phyloP scores from a whole-genome alignment of 2,329 filamentous ascomycete genomes.

The Colletotrichum eremochloae region DNA sequence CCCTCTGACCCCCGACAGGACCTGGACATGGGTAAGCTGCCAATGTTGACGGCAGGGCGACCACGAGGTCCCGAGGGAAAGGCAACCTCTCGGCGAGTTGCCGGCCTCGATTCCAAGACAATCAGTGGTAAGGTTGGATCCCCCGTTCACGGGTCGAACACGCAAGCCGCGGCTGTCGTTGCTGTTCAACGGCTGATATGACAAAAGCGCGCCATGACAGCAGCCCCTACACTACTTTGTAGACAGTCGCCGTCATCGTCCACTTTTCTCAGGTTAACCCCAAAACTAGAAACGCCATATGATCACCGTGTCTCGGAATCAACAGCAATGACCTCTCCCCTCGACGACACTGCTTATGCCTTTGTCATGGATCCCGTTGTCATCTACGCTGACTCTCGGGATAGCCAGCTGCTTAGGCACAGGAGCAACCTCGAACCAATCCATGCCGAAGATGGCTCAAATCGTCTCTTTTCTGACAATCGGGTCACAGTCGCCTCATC shows the following conservation, averaged over 20 bases:
- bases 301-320: neutral
- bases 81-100: conserved; percentile 9
- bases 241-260: conserved; percentile 11
- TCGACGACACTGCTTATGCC: neutral
- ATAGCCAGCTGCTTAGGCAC: neutral
- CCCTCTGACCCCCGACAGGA: neutral
- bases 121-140: neutral
- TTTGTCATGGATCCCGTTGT: neutral
- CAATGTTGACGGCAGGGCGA: neutral
- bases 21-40: neutral
- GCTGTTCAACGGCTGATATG: conserved; percentile 8
- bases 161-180: neutral
- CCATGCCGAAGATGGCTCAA: conserved; percentile 13
- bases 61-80: conserved; percentile 3
- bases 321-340: neutral
- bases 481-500: conserved; percentile 16
- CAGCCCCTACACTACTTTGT: conserved; percentile 1
- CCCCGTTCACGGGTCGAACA: neutral
- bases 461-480: conserved; percentile 11
- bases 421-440: conserved; percentile 1
- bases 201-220: conserved; percentile 1
- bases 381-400: conserved; percentile 3
- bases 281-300: neutral
- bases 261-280: neutral
- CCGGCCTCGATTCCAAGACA: neutral